Evolutionary conservation across 2,329 filamentous ascomycete species (phyloP), one percentile per base, ranked within the genome.

Genomic region (Nannizziopsis arthrosporioides): DNA sequence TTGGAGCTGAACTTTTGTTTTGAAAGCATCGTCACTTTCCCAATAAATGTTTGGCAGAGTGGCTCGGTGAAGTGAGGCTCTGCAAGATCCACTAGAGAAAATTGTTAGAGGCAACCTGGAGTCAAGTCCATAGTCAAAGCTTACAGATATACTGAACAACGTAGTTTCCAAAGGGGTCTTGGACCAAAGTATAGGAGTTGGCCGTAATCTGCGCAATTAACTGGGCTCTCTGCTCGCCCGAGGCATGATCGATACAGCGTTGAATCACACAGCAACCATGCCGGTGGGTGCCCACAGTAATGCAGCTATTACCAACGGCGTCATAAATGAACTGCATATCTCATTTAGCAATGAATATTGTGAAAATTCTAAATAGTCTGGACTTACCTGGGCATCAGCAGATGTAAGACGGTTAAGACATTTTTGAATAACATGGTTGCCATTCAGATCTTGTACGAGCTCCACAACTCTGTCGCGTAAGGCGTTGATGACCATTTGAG

Each of bases 1-100:
- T 98, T 98, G 60, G 92, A 96, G 70, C 88, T 95, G 72, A 98
- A 98, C 69, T 98, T 98, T 72, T 98, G 92, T 64, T 88, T 89
- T 5, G 92, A 96, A 12, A 82, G 62, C 77, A 77, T 67, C 67
- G 76, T 61, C 64, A 84, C 71, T 78, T 85, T 73, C 58, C 83
- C 83, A 48, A 76, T 71, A 72, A 98, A 95, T 60, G 81, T 82
- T 46, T 76, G 72, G 52, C 93, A 92, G 36, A 98, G 74, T 2
- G 90, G 90, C 59, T 92, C 84, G 1, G 90, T 95, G 68, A 94
- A 95, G 57, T 73, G 74, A 10, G 83, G 75, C 62, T 98, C 88
- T 56, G 88, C 88, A 47, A 96, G 77, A 63, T 96, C 92, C 57
- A 98, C 53, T 55, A 42, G 10, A 7, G 2, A 39, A 11, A 36